Evolutionary conservation across 192 early-diverging fungal species (phyloP).

Genomic region (Geosiphon pyriformis): DNA sequence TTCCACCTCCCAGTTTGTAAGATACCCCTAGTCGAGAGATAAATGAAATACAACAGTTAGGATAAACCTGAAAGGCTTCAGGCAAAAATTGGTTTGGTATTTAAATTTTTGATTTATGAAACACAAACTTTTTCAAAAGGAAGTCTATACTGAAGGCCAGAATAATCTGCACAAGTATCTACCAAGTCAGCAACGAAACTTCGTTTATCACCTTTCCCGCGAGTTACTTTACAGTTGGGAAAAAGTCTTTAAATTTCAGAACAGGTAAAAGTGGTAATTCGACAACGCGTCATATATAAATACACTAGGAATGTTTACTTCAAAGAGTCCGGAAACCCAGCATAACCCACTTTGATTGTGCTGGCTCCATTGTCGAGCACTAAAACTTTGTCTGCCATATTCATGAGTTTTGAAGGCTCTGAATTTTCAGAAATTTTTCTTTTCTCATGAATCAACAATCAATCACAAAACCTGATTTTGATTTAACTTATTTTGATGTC

Average conservation of each 20-base stretch:
- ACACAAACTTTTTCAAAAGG: conserved; percentile 68
- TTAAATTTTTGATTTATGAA: neutral
- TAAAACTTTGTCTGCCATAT: too few relatives aligned
- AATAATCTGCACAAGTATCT: conserved; percentile 56
- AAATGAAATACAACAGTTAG: neutral
- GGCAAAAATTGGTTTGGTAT: neutral
- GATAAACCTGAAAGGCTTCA: neutral
- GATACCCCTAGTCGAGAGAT: conserved; percentile 44
- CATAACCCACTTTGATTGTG: conserved; percentile 58
- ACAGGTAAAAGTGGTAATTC: neutral
- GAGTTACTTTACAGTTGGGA: conserved; percentile 55
- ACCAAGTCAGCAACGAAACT: conserved; percentile 68
- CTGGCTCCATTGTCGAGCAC: conserved; percentile 70
- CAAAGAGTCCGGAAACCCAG: conserved; percentile 29
- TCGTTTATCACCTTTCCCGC: conserved; percentile 47
- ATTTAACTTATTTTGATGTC: too few relatives aligned
- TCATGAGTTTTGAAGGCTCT: too few relatives aligned
- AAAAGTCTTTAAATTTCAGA: conserved; percentile 31
- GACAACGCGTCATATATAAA: neutral
- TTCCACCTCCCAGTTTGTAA: conserved; percentile 76
- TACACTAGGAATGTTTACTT: conserved; percentile 19
- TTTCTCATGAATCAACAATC: too few relatives aligned
- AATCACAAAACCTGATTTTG: too few relatives aligned
- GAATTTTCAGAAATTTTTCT: too few relatives aligned
- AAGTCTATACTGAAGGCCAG: conserved; percentile 64